phyloP scores from a whole-genome alignment of 345 rosid species.

The Citrus sinensis region DVS_A1.0 CM039163.1:6229501-6230000 shows the following conservation, averaged over 20 bases:
- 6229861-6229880: neutral
- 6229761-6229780: no score
- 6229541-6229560: slow-evolving; percentile 2
- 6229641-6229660: neutral
- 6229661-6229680: neutral
- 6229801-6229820: neutral
- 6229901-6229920: neutral
- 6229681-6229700: neutral
- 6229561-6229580: neutral
- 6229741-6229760: neutral
- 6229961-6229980: neutral
- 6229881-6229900: neutral
- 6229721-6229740: neutral
- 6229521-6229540: neutral
- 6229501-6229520: neutral
- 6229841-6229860: neutral
- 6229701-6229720: neutral
- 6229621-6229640: neutral
- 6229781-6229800: no score
- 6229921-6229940: neutral
- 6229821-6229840: neutral
- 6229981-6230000: neutral
- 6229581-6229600: neutral
- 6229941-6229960: neutral
- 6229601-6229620: neutral